Evolutionary conservation across 768 basidiomycete genomes (phyloP).

Genomic region (Calocybe cyanea): DNA sequence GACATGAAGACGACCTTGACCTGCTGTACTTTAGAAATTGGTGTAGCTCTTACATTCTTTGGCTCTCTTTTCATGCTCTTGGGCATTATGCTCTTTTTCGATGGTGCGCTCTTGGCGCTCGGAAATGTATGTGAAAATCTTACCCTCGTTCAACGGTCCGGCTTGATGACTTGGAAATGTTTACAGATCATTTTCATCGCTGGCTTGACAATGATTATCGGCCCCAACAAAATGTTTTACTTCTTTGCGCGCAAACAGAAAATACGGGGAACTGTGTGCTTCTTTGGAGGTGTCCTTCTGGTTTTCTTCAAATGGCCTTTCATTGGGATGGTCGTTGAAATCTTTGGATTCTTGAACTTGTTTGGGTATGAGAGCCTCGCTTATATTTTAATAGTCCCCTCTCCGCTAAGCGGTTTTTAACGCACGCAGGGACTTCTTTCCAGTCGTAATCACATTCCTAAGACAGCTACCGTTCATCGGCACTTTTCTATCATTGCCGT

Average conservation of each 20-base stretch:
- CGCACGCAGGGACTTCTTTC: constrained; percentile 90
- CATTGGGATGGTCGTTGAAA: constrained; percentile 89
- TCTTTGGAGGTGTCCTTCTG: constrained; percentile 85
- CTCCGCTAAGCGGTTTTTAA: neutral
- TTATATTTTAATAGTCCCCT: constrained; percentile 2
- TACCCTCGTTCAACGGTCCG: constrained; percentile 1
- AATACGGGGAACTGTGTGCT: constrained; percentile 83
- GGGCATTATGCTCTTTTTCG: constrained; percentile 94
- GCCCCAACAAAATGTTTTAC: constrained; percentile 94
- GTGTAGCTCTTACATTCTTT: constrained; percentile 94
- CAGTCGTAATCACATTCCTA: constrained; percentile 95
- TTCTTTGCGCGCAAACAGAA: constrained; percentile 98
- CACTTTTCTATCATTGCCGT: constrained; percentile 80
- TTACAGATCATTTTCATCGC: constrained; percentile 89
- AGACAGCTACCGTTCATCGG: constrained; percentile 93
- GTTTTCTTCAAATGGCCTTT: constrained; percentile 97
- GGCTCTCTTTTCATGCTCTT: constrained; percentile 95
- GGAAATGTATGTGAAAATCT: constrained; percentile 66
- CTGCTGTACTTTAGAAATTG: constrained; percentile 65
- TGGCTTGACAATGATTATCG: constrained; percentile 95
- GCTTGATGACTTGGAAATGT: constrained; percentile 5
- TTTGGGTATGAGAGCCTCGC: constrained; percentile 74
- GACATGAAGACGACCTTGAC: constrained; percentile 1
- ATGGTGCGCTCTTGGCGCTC: constrained; percentile 92
- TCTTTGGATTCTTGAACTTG: constrained; percentile 94